Conservation (phyloP, 495 filamentous ascomycete genomes). For the Extremus antarcticus region DNA sequence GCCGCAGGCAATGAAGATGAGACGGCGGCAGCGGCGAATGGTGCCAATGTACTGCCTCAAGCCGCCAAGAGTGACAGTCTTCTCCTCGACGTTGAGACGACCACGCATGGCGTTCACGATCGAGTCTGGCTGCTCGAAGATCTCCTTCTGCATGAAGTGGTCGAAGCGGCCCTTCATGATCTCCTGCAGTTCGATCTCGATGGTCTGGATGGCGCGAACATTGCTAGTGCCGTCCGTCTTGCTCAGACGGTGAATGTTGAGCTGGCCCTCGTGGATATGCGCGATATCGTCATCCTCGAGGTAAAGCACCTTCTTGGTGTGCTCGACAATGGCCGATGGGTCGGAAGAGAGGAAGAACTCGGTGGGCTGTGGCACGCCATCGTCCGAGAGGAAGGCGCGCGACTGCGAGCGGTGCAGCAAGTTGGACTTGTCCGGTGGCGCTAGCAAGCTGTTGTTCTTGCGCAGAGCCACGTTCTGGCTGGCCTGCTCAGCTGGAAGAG, state of each 20-base stretch:
- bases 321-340: constrained; percentile 94
- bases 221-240: constrained; percentile 96
- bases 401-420: constrained; percentile 96
- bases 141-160: constrained; percentile 99
- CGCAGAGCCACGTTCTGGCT: constrained; percentile 94
- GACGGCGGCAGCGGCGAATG: constrained; percentile 86
- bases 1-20: constrained; percentile 98
- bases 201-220: constrained; percentile 92
- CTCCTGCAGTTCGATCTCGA: constrained; percentile 97
- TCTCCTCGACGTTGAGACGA: constrained; percentile 84
- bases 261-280: constrained; percentile 94
- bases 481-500: constrained; percentile 85
- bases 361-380: constrained; percentile 92
- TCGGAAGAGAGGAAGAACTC: constrained; percentile 99
- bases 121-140: constrained; percentile 98
- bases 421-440: constrained; percentile 81
- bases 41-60: constrained; percentile 91
- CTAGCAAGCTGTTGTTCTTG: constrained; percentile 67
- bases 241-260: constrained; percentile 95
- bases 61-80: constrained; percentile 88
- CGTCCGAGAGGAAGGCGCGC: constrained; percentile 94
- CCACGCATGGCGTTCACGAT: constrained; percentile 99
- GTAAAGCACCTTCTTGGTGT: constrained; percentile 99
- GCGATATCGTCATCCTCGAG: constrained; percentile 99
- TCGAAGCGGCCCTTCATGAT: constrained; percentile 99